Evolutionary conservation across 371 early-diverging fungal species (phyloP).

Genomic region (Quaeritorhiza haematococci): DNA sequence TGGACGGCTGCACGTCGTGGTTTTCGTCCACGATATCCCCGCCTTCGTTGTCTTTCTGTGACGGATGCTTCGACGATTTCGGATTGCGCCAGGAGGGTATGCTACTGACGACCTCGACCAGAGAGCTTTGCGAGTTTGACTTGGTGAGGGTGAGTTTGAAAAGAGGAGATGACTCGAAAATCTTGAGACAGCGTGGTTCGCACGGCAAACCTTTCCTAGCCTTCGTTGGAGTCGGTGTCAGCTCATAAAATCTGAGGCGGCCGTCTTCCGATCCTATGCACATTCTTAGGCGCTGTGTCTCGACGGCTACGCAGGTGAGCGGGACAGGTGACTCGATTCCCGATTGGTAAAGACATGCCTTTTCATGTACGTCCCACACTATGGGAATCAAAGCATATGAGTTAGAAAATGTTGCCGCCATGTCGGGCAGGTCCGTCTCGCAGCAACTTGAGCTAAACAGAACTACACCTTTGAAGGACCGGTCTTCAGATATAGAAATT

Average conservation of each 20-base stretch:
- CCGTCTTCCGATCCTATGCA: slow-evolving; percentile 18
- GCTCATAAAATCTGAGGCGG: slow-evolving; percentile 11
- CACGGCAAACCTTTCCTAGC: too few relatives aligned
- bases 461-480: slow-evolving; percentile 17
- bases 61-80: background rate
- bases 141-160: background rate
- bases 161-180: background rate
- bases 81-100: slow-evolving; percentile 7
- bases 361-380: slow-evolving; percentile 13
- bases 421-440: background rate
- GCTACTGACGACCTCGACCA: slow-evolving; percentile 4
- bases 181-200: slow-evolving; percentile 14
- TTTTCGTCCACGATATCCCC: background rate
- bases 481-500: slow-evolving; percentile 17
- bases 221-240: background rate
- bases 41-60: background rate
- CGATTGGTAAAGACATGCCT: slow-evolving; percentile 14
- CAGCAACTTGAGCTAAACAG: background rate
- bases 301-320: slow-evolving; percentile 13
- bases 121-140: background rate
- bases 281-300: background rate
- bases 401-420: background rate
- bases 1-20: background rate
- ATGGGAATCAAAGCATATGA: background rate
- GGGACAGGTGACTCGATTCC: slow-evolving; percentile 6